Percentiles rank a stretch among this genome's conserved stretches.
Conservation (phyloP, 768 basidiomycete species). For the Porphyrellus cyaneotinctus region DNA sequence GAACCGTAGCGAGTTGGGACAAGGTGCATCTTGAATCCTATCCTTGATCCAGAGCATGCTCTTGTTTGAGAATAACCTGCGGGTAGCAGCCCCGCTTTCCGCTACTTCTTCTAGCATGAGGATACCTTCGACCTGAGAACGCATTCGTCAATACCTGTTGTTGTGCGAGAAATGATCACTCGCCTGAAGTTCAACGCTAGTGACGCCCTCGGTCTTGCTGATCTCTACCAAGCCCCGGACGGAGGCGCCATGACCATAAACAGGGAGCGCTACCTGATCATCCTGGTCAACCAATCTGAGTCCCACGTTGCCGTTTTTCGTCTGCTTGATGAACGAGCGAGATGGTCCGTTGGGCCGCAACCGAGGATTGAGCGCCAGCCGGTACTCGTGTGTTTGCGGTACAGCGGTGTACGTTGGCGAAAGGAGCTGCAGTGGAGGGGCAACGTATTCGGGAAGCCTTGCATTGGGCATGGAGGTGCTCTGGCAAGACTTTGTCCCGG, state of each 20-base stretch:
- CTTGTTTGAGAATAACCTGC: constrained; percentile 49
- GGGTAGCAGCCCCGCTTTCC: constrained; percentile 56
- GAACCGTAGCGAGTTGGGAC: constrained; percentile 54
- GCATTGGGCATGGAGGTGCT: constrained; percentile 47
- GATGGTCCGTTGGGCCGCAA: constrained; percentile 35
- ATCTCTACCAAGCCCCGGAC: constrained; percentile 58
- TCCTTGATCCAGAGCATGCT: constrained; percentile 57
- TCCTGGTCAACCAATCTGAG: constrained; percentile 54
- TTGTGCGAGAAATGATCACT: constrained; percentile 7
- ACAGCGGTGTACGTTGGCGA: constrained; percentile 52
- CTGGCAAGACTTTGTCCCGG: constrained; percentile 13
- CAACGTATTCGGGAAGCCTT: constrained; percentile 48
- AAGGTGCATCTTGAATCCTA: constrained; percentile 34
- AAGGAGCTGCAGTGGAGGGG: constrained; percentile 35
- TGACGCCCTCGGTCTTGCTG: constrained; percentile 50
- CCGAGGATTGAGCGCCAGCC: constrained; percentile 44
- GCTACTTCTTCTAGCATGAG: constrained; percentile 59
- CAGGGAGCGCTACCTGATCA: constrained; percentile 46
- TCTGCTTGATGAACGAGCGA: constrained; percentile 55
- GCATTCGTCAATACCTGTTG: background rate
- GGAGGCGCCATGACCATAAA: constrained; percentile 48
- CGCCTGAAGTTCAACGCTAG: constrained; percentile 63
- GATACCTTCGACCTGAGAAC: constrained; percentile 54
- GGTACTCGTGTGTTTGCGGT: constrained; percentile 51
- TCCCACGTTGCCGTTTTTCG: constrained; percentile 48